Percentiles rank a stretch among this genome's conserved stretches.
These are phyloP conservation scores for Acrocalymma vagum DNA, from an alignment of 2,329 filamentous ascomycete species.

Conservation along the genomic window DNA sequence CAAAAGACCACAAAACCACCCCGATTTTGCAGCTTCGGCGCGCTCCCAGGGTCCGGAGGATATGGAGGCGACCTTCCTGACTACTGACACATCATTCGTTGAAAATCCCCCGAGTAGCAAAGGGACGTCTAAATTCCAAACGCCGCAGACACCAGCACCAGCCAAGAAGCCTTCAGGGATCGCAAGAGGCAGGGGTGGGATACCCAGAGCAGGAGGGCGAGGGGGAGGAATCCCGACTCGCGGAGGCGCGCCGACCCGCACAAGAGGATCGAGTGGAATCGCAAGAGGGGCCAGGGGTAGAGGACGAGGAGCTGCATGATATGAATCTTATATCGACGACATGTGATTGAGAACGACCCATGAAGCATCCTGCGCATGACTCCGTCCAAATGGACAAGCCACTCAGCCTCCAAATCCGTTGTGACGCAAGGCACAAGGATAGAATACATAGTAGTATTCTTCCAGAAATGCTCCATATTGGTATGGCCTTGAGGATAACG, in stretches of 20 bases:
- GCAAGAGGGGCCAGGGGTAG: conserved; percentile 43
- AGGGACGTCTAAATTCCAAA: conserved; percentile 51
- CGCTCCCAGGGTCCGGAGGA: conserved; percentile 50
- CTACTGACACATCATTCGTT: conserved; percentile 89
- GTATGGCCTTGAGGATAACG: too few species aligned
- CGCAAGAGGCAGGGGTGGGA: conserved; percentile 41
- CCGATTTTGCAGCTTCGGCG: conserved; percentile 27
- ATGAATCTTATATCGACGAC: too few species aligned
- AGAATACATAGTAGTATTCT: too few species aligned
- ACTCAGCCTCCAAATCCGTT: too few species aligned
- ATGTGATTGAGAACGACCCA: too few species aligned
- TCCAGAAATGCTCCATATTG: too few species aligned
- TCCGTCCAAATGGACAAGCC: too few species aligned
- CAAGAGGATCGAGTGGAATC: conserved; percentile 48
- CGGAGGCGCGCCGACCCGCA: conserved; percentile 39
- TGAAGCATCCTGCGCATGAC: too few species aligned
- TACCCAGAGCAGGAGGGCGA: conserved; percentile 42
- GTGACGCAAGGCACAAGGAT: too few species aligned
- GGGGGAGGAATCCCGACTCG: conserved; percentile 43
- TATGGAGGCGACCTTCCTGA: conserved; percentile 87
- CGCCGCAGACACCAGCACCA: conserved; percentile 43
- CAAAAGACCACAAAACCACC: conserved; percentile 50
- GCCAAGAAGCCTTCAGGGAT: conserved; percentile 25
- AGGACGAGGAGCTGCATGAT: conserved; percentile 38
- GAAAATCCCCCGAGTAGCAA: conserved; percentile 77